These are phyloP conservation scores for Citropsis articulata DNA, from an alignment of 345 rosid species.

Conservation along the genomic window DNA sequence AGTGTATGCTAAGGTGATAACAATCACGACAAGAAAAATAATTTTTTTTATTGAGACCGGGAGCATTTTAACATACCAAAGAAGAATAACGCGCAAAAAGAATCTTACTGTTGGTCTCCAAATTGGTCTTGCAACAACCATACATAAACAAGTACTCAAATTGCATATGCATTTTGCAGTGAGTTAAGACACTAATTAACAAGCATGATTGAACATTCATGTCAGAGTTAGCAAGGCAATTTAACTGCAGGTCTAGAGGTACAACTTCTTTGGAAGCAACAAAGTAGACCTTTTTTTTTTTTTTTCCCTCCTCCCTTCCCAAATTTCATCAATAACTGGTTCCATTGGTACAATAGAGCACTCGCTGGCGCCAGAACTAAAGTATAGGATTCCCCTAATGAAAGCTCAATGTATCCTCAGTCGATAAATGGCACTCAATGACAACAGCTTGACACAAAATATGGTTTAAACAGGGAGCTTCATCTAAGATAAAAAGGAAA, in stretches of 20 bases:
- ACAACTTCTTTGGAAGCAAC: neutral
- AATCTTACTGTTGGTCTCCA: neutral
- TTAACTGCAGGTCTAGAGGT: neutral
- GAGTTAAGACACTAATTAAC: neutral
- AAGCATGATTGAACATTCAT: neutral
- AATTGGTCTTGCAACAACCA: neutral
- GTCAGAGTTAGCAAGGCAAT: neutral
- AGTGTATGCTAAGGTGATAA: neutral
- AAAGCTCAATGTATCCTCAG: slow-evolving; percentile 33
- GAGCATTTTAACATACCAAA: neutral
- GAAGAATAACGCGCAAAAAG: neutral
- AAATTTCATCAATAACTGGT: neutral
- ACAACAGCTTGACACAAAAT: slow-evolving; percentile 12
- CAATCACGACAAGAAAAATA: neutral
- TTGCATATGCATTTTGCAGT: neutral
- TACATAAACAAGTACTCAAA: neutral
- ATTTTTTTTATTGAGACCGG: neutral
- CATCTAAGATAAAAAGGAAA: slow-evolving; percentile 9
- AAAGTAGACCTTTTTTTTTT: neutral
- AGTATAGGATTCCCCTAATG: neutral
- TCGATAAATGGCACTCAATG: slow-evolving; percentile 39
- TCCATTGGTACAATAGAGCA: neutral
- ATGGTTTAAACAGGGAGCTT: slow-evolving; percentile 10
- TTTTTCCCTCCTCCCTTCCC: too few relatives aligned
- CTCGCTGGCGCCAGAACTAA: neutral